Evolutionary conservation across 73 alveolate species (phyloP), one percentile per base, ranked within the genome.

Genomic region (Tetrahymena thermophila): DNA sequence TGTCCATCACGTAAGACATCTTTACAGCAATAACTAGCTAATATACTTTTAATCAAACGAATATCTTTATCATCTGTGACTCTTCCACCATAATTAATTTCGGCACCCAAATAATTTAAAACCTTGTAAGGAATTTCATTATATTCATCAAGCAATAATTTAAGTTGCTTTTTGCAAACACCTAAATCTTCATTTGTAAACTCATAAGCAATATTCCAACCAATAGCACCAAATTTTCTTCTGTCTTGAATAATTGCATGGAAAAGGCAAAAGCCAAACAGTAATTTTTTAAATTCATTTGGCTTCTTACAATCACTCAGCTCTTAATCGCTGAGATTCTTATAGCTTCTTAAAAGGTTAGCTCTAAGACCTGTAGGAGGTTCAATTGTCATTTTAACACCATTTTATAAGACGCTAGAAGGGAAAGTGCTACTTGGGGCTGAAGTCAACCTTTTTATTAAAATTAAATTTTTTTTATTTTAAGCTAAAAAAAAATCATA

Each of bases 181-280:
- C 98, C 97, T 57, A 99, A 97, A 96, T 98, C 99, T 96, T 98
- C 99, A 95, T 97, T 97, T 25, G 99, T 98, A 96, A 99, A 98
- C 84, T 98, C 99, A 95, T 98, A 99, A 42, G 99, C 98, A 34
- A 99, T 97, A 97, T 99, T 98, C 99, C 99, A 99, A 23, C 99
- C 99, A 93, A 98, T 98, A 35, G 99, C 99, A 4, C 99, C 99
- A 94, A 99, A 98, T 95, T 99, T 98, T 85, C 99, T 98, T 85
- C 99, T 98, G 94, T 99, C 99, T 97, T 99, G 99, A 56, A 99
- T 99, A 15, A 99, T 98, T 14, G 99, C 99, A 97, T 99, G 99
- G 99, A 99, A 99, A 97, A 99, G 99, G 97, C 99, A 99, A 96
- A 99, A 97, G n/a, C 99, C 99, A 95, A 98, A 99, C 93, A 99